Base-by-base conservation (phyloP, 331 rosid species). In the Malus hybrid region DNA sequence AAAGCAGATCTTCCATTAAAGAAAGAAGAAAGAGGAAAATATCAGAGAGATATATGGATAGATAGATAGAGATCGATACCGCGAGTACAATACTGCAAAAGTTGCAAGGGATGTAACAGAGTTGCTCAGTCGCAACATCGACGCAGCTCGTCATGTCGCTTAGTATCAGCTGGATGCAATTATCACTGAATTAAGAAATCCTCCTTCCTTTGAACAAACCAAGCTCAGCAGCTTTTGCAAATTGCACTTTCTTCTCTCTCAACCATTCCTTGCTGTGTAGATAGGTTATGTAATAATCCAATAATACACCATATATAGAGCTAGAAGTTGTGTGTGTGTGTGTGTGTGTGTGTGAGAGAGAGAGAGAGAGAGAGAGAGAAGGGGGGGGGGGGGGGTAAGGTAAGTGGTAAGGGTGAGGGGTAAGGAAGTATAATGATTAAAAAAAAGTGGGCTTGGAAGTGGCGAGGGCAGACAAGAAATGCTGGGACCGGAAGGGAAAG, bases 51-150 rank as follows among this genome's bases (percentile, higher is more conserved):
- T 8, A 19, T 8, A 30, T 64, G 7, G 3, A 64, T 64, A 64
- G 22, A 63, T n/a, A 24, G 20, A 58, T 53, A 80, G 44, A 66
- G 52, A 36, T 42, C 19, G 63, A 82, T 92, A 92, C 99, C 99
- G 97, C 97, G 84, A 95, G 97, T 89, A 95, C 97, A 77, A 92
- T 89, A 86, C 88, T 92, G 97, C 99, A 95, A 81, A 95, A 90
- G 87, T 89, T 95, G 96, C 99, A 95, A 75, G 97, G 99, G 85
- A 95, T 92, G 87, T 95, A 95, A 89, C 99, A 95, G 57, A 95
- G 93, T 82, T 95, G 92, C 81, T 95, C 97, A 61, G 89, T 87
- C 34, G 78, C 90, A 87, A 84, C 87, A 81, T 86, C 96, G 80
- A 81, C 66, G 86, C 93, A 83, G 93, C 78, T 89, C 30, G 96